A percentile compares a stretch with the other conserved stretches of the same genome.
Conservation (phyloP, 2,329 filamentous ascomycete genomes). For the Fusarium pilosicola region DNA sequence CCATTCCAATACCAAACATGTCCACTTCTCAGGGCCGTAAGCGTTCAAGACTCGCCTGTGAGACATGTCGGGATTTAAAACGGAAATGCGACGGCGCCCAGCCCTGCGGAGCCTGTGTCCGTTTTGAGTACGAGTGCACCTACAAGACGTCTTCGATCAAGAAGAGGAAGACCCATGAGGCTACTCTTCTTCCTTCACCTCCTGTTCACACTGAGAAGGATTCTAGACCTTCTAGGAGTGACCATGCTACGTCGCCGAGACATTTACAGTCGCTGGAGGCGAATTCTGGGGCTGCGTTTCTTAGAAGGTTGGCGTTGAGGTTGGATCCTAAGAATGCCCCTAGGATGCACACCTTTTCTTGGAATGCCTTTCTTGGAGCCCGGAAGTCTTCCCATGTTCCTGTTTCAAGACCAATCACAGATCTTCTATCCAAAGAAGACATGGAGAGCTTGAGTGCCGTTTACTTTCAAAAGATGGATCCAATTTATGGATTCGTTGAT, state of each 20-base stretch:
- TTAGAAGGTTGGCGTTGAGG: slow-evolving; percentile 61
- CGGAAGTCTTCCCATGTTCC: slow-evolving; percentile 36
- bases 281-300: slow-evolving; percentile 67
- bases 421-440: slow-evolving; percentile 58
- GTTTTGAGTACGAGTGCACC: slow-evolving; percentile 63
- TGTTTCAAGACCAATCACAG: slow-evolving; percentile 52
- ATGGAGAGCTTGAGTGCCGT: slow-evolving; percentile 57
- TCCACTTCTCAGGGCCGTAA: slow-evolving; percentile 41
- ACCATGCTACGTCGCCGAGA: slow-evolving; percentile 30
- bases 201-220: slow-evolving; percentile 5
- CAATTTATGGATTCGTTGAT: slow-evolving; percentile 62
- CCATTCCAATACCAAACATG: slow-evolving; percentile 10
- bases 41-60: slow-evolving; percentile 58
- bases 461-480: slow-evolving; percentile 65
- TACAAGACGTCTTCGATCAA: slow-evolving; percentile 49
- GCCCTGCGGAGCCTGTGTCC: slow-evolving; percentile 63
- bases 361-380: slow-evolving; percentile 56
- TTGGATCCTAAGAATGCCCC: slow-evolving; percentile 64
- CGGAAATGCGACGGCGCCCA: slow-evolving; percentile 64
- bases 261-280: slow-evolving; percentile 60
- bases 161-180: slow-evolving; percentile 18
- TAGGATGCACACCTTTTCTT: slow-evolving; percentile 64
- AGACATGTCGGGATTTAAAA: slow-evolving; percentile 65
- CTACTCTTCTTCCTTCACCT: not conserved
- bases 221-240: not conserved